Conservation (phyloP, 306 rosid genomes). For the Malus asiatica region DNA sequence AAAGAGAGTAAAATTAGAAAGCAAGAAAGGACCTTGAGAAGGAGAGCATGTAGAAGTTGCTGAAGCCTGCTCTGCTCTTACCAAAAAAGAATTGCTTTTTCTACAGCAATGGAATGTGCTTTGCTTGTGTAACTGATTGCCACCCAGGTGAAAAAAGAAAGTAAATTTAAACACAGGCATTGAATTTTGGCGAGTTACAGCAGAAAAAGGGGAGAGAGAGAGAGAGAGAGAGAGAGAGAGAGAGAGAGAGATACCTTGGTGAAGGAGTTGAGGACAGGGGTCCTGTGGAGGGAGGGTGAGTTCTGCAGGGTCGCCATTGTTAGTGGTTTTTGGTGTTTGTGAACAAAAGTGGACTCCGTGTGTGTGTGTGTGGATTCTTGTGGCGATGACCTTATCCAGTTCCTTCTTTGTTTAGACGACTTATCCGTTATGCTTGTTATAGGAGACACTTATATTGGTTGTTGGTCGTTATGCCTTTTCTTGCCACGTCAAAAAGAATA, state of each 20-base stretch:
- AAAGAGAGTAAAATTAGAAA: neutral
- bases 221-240: neutral
- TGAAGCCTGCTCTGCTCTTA: slow-evolving; percentile 48
- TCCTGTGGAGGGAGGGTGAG: slow-evolving; percentile 49
- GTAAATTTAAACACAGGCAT: neutral
- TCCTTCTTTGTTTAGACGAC: neutral
- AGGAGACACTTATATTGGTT: slow-evolving; percentile 1
- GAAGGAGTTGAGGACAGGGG: slow-evolving; percentile 51
- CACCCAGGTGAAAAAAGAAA: neutral
- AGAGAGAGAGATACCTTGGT: slow-evolving; percentile 49
- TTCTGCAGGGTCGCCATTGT: slow-evolving; percentile 68
- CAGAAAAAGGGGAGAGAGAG: neutral
- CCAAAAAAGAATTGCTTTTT: slow-evolving; percentile 47
- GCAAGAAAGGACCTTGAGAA: slow-evolving; percentile 47
- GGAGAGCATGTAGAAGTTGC: slow-evolving; percentile 33
- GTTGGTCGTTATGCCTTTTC: neutral
- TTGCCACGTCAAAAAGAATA: neutral
- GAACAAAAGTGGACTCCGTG: neutral
- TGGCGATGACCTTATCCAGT: slow-evolving; percentile 30
- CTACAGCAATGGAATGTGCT: slow-evolving; percentile 38
- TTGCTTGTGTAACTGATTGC: slow-evolving; percentile 33
- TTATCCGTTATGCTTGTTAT: slow-evolving; percentile 15
- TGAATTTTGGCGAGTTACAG: neutral
- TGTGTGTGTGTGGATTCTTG: neutral
- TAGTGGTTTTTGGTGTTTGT: neutral